Evolutionary conservation across 257 asterid species (phyloP), one percentile per base, ranked within the genome.

Genomic region (Solanum arcanum): DNA sequence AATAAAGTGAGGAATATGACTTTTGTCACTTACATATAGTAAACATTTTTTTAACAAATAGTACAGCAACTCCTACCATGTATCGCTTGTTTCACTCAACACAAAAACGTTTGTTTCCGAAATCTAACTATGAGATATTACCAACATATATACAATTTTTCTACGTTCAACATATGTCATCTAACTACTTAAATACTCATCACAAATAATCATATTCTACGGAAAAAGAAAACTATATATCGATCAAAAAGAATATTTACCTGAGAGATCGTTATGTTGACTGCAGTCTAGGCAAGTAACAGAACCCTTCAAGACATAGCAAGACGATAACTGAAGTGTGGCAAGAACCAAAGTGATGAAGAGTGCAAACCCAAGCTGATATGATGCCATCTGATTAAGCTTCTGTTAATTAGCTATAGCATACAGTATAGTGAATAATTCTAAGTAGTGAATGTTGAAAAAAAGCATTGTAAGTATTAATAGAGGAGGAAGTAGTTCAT

Each of bases 281-380:
- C 89, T 75, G 87, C 99, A 96, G 88, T 95, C 98, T 3, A 93
- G 89, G 90, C 99, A 96, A 86, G 91, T 52, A 47, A 96, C 94
- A 7, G 97, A 89, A 42, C 95, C 98, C 89, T 88, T 91, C 44
- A 96, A 88, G 76, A 89, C 73, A 86, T 86, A 91, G 85, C 49
- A 42, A 18, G 89, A 75, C 56, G 91, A 88, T 62, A 37, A 84
- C 66, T 87, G 87, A 70, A 86, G 49, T 21, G 69, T 64, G 42
- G 93, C 89, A 87, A 95, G 93, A 39, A 87, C 92, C 23, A 92
- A 86, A 82, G 90, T 75, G 89, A 93, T 87, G 91, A 91, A 47
- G 18, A 89, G 31, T 46, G 88, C 86, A 42, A 87, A 13, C 18
- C 82, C 12, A 15, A 88, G 64, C 69, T 74, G 92, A 83, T 33